Evolutionary conservation across 768 basidiomycete genomes (phyloP), one percentile per base, ranked within the genome.

Genomic region (Leccinellum albellum): DNA sequence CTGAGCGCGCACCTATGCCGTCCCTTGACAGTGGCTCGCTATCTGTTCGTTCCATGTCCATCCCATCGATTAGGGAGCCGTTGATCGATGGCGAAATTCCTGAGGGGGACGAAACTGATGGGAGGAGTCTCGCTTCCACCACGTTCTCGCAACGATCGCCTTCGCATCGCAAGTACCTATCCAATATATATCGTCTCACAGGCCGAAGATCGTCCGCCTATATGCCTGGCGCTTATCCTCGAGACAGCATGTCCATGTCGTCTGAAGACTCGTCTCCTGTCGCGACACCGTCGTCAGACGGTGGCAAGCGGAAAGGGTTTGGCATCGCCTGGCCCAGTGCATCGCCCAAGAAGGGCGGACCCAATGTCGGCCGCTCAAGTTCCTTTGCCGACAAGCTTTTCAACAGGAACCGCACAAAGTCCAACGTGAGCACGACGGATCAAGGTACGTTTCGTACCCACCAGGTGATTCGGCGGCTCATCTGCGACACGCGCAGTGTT

Each of bases 241-340:
- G 88, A 15, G 73, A 82, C 33, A 90, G 88, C 64, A 74, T 82
- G 52, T 86, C 85, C 24, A 71, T 85, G 54, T 88, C 86, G 0
- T 86, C 84, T 6, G 87, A 89, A 60, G 87, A 88, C 62, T 87
- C 85, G 24, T 77, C 78, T 31, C 73, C 79, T 21, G 78, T 85
- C n/a, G 72, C 77, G 6, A 86, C 84, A 20, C 87, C 87, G 28
- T 79, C 85, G 7, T 42, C 40, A 42, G 75, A 84, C 57, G 69
- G 74, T 64, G 69, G 74, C 58, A 62, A 67, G 31, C 61, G 66
- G 46, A 64, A 71, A 42, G 55, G 71, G 48, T 66, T 69, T 21
- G 72, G 76, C 1, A 69, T 79, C 37, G 66, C 73, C 6, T 84
- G 81, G 79, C 81, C 82, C 2, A 75, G 73, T 20, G 55, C 76